Percentiles rank a stretch among this genome's conserved stretches.
Conservation (phyloP, 2,329 filamentous ascomycete species). For the Fusarium secorum region DNA sequence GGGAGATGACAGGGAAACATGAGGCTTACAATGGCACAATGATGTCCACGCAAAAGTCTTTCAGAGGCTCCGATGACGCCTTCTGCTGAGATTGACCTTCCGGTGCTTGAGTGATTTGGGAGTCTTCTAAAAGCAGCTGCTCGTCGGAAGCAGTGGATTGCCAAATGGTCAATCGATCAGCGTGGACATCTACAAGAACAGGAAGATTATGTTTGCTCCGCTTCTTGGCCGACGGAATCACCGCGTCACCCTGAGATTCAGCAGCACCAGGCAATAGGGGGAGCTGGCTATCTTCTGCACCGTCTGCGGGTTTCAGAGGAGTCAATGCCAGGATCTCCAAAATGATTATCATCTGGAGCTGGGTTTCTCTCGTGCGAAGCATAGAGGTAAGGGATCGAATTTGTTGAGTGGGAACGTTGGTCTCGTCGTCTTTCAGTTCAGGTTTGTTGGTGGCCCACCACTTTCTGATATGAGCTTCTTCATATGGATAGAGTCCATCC, state of each 20-base stretch:
- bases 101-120: slow-evolving; percentile 49
- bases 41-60: slow-evolving; percentile 81
- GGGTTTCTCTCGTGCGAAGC: slow-evolving; percentile 77
- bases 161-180: slow-evolving; percentile 85
- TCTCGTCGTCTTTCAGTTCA: slow-evolving; percentile 58
- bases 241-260: slow-evolving; percentile 43
- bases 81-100: slow-evolving; percentile 52
- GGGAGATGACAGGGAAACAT: background rate
- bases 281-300: slow-evolving; percentile 55
- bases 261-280: slow-evolving; percentile 54
- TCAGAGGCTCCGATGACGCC: slow-evolving; percentile 67
- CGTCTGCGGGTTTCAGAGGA: slow-evolving; percentile 53
- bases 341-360: slow-evolving; percentile 81
- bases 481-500: slow-evolving; percentile 71
- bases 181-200: slow-evolving; percentile 73
- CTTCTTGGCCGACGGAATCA: slow-evolving; percentile 56
- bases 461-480: slow-evolving; percentile 68
- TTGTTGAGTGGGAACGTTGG: slow-evolving; percentile 57
- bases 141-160: slow-evolving; percentile 75
- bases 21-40: slow-evolving; percentile 76
- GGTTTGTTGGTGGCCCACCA: slow-evolving; percentile 75
- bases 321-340: slow-evolving; percentile 79
- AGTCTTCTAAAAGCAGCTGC: slow-evolving; percentile 58
- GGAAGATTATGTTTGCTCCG: slow-evolving; percentile 69
- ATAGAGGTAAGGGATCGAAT: slow-evolving; percentile 70